Base-by-base conservation (phyloP, 1,139 yeast species). In the Meyerozyma athensensis region DNA sequence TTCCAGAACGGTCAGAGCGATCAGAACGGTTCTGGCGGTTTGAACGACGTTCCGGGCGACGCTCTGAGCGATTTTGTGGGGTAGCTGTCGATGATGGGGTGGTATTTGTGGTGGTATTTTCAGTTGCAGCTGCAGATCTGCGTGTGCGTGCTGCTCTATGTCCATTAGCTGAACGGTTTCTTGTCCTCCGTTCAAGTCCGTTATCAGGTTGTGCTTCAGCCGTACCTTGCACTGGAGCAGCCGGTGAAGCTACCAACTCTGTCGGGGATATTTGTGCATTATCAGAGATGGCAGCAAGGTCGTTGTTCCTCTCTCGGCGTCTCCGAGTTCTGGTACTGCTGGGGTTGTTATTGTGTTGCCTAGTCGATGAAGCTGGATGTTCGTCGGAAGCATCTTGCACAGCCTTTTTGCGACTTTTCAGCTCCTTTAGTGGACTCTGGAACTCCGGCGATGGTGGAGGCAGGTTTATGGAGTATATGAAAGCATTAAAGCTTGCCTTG, bases 381-480 rank as follows among this genome's bases (percentile, higher is more conserved):
- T 19, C 22, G 22, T 8, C 8, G 22, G 8, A 6, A 4, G 12
- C 28, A 13, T 17, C 13, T 10, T 14, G 4, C 5, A 13, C 14
- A 17, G 28, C 14, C 13, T 24, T 24, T 24, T n/a, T 24, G 14
- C 13, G 28, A 17, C 7, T 12, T 13, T 24, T 24, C 5, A 14
- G 28, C 8, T 14, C 6, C 28, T 12, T 10, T 12, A 17, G 17
- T 5, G 28, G 12, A n/a, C 14, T 12, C 28, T n/a, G 16, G 5
- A 17, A 17, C 9, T 24, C 28, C n/a, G 32, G 20, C n/a, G 32
- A 28, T 4, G 32, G 20, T 12, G 32, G 32, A 16, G 32, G 32
- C 4, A 7, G 10, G 32, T 28, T 28, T 28, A 28, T 28, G 32
- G 32, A 28, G 32, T 28, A 28, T 7, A 28, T 28, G 32, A 28